phyloP scores from a whole-genome alignment of 1,284 basidiomycete species.

The Puccinia sorghi region DNA sequence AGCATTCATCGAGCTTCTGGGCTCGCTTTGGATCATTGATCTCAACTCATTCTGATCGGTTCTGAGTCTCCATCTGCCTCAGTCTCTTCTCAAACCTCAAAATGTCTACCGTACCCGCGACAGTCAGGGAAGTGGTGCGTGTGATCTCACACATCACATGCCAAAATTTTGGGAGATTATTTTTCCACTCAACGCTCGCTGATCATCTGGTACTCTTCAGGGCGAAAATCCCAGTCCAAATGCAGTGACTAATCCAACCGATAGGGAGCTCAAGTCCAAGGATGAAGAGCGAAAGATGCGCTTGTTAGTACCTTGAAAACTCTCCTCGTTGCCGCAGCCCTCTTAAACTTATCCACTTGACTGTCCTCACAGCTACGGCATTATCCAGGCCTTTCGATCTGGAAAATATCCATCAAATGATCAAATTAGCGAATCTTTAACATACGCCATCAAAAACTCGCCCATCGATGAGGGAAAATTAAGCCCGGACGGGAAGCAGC shows the following conservation, averaged over 20 bases:
- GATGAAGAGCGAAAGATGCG: conserved; percentile 50
- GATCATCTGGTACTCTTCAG: not conserved
- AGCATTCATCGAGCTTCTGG: not conserved
- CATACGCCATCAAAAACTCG: conserved; percentile 69
- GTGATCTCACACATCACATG: not conserved
- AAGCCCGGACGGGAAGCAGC: conserved; percentile 72
- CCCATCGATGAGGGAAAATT: conserved; percentile 70
- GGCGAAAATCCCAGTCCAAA: conserved; percentile 38
- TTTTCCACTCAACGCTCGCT: not conserved
- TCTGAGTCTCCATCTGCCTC: not conserved
- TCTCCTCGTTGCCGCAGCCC: no score
- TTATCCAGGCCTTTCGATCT: conserved; percentile 73
- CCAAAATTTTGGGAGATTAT: not conserved
- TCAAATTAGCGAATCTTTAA: conserved; percentile 74
- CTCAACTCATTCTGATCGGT: not conserved
- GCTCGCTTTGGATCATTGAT: not conserved
- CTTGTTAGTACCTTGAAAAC: conserved; percentile 37
- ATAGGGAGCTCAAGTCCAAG: conserved; percentile 47
- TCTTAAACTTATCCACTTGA: not conserved
- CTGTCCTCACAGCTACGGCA: conserved; percentile 63
- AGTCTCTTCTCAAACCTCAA: not conserved
- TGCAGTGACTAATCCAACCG: conserved; percentile 45
- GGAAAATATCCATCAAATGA: conserved; percentile 76
- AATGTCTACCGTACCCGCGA: conserved; percentile 24
- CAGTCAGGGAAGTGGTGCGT: conserved; percentile 21